Percentiles rank a stretch among this genome's conserved stretches.
phyloP scores from a whole-genome alignment of 2,329 filamentous ascomycete genomes.

The Cordyceps fumosorosea region DNA sequence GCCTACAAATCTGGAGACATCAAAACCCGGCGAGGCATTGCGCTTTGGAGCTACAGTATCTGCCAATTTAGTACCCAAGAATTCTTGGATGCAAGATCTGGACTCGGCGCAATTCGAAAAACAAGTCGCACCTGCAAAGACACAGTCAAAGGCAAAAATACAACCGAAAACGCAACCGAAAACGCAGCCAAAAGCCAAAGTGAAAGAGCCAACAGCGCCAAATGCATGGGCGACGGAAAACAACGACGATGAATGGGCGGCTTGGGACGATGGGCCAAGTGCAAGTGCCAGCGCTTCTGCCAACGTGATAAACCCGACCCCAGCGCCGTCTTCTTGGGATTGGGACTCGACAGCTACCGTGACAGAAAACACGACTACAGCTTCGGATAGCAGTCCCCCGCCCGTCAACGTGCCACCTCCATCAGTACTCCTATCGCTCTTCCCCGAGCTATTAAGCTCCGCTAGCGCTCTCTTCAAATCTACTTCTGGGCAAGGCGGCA shows the following conservation, averaged over 20 bases:
- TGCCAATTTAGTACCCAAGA: neutral
- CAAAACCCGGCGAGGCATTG: neutral
- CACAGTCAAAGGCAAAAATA: neutral
- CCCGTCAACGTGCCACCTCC: constrained; percentile 88
- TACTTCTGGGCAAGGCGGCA: constrained; percentile 50
- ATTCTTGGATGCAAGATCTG: neutral
- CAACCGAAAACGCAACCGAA: neutral
- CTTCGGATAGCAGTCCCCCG: constrained; percentile 39
- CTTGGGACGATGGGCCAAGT: constrained; percentile 41
- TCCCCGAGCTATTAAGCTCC: constrained; percentile 63
- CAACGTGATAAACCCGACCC: constrained; percentile 11
- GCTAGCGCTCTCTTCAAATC: constrained; percentile 62
- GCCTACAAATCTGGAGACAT: constrained; percentile 13
- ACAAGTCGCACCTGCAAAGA: neutral
- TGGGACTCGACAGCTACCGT: constrained; percentile 40
- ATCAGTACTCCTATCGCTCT: constrained; percentile 70
- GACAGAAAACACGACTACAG: constrained; percentile 13
- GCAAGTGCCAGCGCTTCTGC: constrained; percentile 10
- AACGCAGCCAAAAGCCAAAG: neutral
- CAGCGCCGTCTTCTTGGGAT: constrained; percentile 35
- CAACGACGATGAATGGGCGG: constrained; percentile 42
- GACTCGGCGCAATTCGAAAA: neutral
- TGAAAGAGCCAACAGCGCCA: neutral
- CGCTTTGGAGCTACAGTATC: constrained; percentile 1
- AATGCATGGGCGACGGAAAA: constrained; percentile 14